Percentiles rank a stretch among this genome's conserved stretches.
Conservation (phyloP, 805 yeast species). For the Ascoidea tarda region DNA sequence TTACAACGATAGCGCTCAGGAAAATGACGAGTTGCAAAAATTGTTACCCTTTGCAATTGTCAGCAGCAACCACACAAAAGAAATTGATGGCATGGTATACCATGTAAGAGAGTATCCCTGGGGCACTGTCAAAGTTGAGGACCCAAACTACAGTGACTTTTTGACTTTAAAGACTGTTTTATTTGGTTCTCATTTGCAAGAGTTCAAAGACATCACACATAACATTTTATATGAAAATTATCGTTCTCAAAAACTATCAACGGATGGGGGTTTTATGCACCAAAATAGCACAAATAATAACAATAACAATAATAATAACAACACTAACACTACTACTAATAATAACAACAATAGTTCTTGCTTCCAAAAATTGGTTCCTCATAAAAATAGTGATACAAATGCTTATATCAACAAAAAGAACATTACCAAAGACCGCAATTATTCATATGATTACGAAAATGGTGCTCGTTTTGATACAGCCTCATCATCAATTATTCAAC, state of each 20-base stretch:
- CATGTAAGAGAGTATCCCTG: constrained; percentile 51
- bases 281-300: neutral
- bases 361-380: too few species aligned
- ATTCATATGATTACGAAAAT: too few species aligned
- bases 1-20: constrained; percentile 13
- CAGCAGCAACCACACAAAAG: constrained; percentile 32
- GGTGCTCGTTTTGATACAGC: too few species aligned
- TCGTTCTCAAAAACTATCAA: constrained; percentile 60
- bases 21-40: constrained; percentile 25
- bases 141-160: constrained; percentile 38
- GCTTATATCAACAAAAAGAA: too few species aligned
- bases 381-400: too few species aligned
- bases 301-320: neutral
- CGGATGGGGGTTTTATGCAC: neutral
- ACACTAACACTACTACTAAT: too few species aligned
- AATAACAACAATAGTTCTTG: too few species aligned
- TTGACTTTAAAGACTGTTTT: constrained; percentile 48
- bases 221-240: constrained; percentile 65
- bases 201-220: constrained; percentile 69
- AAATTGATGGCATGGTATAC: constrained; percentile 18
- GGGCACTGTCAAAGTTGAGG: constrained; percentile 44
- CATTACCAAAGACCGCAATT: too few species aligned
- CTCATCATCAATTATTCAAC: too few species aligned
- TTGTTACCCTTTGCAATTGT: constrained; percentile 51
- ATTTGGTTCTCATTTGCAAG: constrained; percentile 74